Evolutionary conservation across 768 basidiomycete species (phyloP), one percentile per base, ranked within the genome.

Genomic region (Rhodocollybia butyracea): DNA sequence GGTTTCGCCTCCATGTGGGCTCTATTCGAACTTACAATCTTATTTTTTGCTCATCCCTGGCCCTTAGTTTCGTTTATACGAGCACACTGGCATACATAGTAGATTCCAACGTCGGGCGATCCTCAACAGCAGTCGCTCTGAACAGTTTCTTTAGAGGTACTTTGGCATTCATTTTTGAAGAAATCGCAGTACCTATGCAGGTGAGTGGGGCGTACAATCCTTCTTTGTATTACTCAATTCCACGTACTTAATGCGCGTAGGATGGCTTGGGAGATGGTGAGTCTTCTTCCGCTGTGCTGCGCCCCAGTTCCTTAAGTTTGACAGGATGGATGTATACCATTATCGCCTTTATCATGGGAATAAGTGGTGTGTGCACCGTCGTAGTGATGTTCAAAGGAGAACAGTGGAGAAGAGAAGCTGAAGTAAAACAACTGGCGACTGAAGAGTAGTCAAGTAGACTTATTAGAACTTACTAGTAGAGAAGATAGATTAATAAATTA

Each of bases 51-150:
- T n/a, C 15, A 31, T 3, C 2, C 13, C 15, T 5, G 15, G n/a
- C n/a, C 39, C 26, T 54, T 24, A 76, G 75, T 51, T 76, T 72
- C 70, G 66, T 63, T 10, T 71, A 73, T 41, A 45, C 69, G 6
- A 73, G 70, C 54, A 68, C 64, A 57, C 41, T 95, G 29, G 88
- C 93, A 0, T 95, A 94, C 62, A 76, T 94, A 31, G 91, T 94
- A 15, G 93, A 97, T 61, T 83, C 91, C 4, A 97, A 95, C 65
- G 74, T 77, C 5, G 94, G 93, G 8, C 80, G 89, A 27, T 89
- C 89, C 2, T 83, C 87, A 3, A 82, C 82, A 2, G 91, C 89
- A 1, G 81, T 84, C 6, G 91, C 92, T 0, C 71, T 79, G 27
- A 95, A 95, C 67, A 89, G 87, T 55, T 80, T 79, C 29, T 88